Base-by-base conservation (phyloP, 2,329 filamentous ascomycete genomes). In the Ophiostoma sp. region DNA sequence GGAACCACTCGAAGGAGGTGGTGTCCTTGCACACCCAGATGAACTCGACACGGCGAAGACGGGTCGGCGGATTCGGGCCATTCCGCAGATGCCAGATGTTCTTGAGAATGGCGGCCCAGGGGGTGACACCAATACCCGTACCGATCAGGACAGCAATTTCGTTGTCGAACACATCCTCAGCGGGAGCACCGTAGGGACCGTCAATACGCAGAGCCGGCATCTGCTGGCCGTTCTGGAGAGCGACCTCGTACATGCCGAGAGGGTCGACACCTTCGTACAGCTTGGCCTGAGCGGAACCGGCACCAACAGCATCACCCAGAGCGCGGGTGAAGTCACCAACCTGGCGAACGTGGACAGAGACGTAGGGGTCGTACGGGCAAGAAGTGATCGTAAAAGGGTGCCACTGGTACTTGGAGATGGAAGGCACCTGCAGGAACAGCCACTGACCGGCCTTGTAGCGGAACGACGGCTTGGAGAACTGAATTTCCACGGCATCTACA, bases 341-440 rank as follows among this genome's bases (percentile, higher is more conserved):
- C 84, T 98, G 96, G 68, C 96, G 93, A 74, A 99, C 91, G 82
- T 99, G 96, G 39, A 99, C 89, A 52, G 94, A 97, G 77, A 98
- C 90, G 80, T 98, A 98, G 0, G 93, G 93, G 79, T 99, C 96
- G 80, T 94, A 96, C 5, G 96, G 96, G 83, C 96, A 99, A 11
- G 96, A 98, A 2, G 96, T 99, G 82, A 99, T 98, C 79, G 96
- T 99, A 81, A 98, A 99, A 0, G 96, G 96, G 83, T 99, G 96
- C 96, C 96, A 99, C 84, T 99, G 94, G 80, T 94, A 91, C 78
- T 87, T 89, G 76, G 94, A 97, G 71, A 99, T 90, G 7, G 93
- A 91, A 0, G 96, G 96, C 31, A 97, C 91, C 82, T 98, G 95
- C 74, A 99, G 87, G 86, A 98, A 98, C 50, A 98, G 90, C 95